Conservation (phyloP, 179 eudicot species). For the Nepenthes alata region DNA sequence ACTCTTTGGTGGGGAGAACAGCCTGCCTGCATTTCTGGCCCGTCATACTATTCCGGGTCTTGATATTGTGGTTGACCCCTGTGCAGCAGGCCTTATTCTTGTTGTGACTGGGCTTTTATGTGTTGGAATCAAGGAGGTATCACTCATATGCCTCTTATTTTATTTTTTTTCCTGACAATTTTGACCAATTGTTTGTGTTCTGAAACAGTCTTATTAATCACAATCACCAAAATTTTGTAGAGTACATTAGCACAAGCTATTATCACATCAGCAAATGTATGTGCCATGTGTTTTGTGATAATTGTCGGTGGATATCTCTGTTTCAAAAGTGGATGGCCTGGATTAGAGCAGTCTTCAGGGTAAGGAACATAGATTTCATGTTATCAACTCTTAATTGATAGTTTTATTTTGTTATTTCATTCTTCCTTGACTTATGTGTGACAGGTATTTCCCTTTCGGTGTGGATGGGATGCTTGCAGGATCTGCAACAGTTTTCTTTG, state of each 20-base stretch:
- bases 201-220: neutral
- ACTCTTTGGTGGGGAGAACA: conserved; percentile 75
- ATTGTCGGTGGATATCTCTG: conserved; percentile 83
- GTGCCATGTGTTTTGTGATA: conserved; percentile 82
- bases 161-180: neutral
- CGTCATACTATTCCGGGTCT: conserved; percentile 62
- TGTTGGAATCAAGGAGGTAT: conserved; percentile 89
- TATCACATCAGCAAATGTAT: conserved; percentile 71
- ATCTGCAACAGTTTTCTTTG: conserved; percentile 90
- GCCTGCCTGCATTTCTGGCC: conserved; percentile 71
- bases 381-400: neutral
- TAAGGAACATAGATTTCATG: conserved; percentile 14
- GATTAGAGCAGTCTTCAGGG: conserved; percentile 79
- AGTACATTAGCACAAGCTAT: conserved; percentile 71
- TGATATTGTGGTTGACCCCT: conserved; percentile 72
- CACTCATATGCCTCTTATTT: neutral
- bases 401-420: neutral
- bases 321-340: conserved; percentile 80
- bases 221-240: conserved; percentile 24
- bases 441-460: conserved; percentile 73
- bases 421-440: neutral
- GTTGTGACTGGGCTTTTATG: conserved; percentile 72
- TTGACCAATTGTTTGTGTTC: neutral
- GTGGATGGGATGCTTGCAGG: conserved; percentile 96
- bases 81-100: conserved; percentile 69